These are phyloP conservation scores for Kodamaea leandrae DNA, from an alignment of 805 yeast genomes.

Conservation along the genomic window DNA sequence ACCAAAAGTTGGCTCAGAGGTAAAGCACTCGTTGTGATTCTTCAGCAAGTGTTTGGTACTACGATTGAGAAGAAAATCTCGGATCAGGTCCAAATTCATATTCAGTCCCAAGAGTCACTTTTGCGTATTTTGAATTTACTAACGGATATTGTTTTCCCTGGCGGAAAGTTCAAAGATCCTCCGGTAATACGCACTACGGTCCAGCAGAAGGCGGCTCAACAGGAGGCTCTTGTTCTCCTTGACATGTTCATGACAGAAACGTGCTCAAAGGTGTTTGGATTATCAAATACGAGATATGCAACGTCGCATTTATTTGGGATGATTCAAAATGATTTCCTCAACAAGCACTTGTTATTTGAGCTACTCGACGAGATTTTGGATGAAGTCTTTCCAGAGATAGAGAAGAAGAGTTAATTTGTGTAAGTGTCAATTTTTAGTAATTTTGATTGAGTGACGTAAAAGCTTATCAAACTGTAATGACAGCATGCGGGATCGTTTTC, in stretches of 20 bases:
- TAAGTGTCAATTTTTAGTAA: too few relatives aligned
- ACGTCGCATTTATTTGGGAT: conserved; percentile 56
- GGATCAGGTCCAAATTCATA: conserved; percentile 35
- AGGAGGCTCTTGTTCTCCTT: conserved; percentile 58
- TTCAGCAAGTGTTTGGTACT: conserved; percentile 85
- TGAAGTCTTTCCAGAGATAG: conserved; percentile 41
- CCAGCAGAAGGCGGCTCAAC: conserved; percentile 52
- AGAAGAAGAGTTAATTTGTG: not conserved
- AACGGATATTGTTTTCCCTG: conserved; percentile 36
- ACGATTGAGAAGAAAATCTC: conserved; percentile 73
- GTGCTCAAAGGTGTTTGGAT: conserved; percentile 73
- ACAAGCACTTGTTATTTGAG: conserved; percentile 59
- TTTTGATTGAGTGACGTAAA: too few relatives aligned
- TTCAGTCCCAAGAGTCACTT: conserved; percentile 44
- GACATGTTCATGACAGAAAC: conserved; percentile 59
- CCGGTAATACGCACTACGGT: conserved; percentile 45
- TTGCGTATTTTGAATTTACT: conserved; percentile 29
- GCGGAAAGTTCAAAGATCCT: conserved; percentile 49
- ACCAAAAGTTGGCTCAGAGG: conserved; percentile 82
- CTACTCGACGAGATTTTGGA: conserved; percentile 56
- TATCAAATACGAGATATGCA: conserved; percentile 60
- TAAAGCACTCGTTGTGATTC: conserved; percentile 70
- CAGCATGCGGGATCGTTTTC: too few relatives aligned
- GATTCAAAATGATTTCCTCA: conserved; percentile 71
- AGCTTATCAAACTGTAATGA: too few relatives aligned